Evolutionary conservation across 495 filamentous ascomycete genomes (phyloP).

Genomic region (Pseudevernia furfuracea): DNA sequence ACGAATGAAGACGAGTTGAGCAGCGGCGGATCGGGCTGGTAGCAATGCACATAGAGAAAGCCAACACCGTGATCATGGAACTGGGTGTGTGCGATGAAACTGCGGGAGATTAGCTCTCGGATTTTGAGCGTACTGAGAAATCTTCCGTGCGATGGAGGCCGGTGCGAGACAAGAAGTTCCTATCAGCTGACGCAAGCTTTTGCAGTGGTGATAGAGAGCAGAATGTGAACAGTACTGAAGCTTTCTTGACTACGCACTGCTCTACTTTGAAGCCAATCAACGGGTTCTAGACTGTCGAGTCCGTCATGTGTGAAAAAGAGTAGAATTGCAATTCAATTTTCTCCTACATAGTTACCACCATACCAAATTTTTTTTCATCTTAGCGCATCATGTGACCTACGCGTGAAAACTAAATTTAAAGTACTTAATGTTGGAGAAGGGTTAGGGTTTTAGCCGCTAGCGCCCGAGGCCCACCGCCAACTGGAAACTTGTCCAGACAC

Average conservation of each 20-base stretch:
- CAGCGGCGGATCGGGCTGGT: not conserved
- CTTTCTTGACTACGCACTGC: not conserved
- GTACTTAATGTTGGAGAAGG: not conserved
- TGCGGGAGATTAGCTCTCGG: not conserved
- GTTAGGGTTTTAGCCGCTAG: slow-evolving; percentile 4
- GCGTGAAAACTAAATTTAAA: too few species aligned
- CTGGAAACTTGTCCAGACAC: not conserved
- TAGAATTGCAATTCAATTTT: not conserved
- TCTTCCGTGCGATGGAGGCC: not conserved
- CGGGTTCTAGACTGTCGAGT: not conserved
- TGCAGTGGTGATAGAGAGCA: not conserved
- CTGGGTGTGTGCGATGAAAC: not conserved
- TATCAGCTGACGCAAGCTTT: not conserved
- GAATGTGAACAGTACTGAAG: not conserved
- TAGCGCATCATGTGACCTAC: not conserved
- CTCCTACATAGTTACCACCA: too few species aligned
- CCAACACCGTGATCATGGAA: not conserved
- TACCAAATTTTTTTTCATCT: not conserved
- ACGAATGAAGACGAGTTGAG: not conserved
- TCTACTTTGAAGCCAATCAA: not conserved
- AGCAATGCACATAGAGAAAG: not conserved
- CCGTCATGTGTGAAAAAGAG: not conserved
- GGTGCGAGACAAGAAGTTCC: not conserved
- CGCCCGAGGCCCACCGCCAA: not conserved
- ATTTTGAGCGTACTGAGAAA: not conserved